Conservation (phyloP, 1,284 basidiomycete genomes). For the Singerocomus rubriflavus region DNA sequence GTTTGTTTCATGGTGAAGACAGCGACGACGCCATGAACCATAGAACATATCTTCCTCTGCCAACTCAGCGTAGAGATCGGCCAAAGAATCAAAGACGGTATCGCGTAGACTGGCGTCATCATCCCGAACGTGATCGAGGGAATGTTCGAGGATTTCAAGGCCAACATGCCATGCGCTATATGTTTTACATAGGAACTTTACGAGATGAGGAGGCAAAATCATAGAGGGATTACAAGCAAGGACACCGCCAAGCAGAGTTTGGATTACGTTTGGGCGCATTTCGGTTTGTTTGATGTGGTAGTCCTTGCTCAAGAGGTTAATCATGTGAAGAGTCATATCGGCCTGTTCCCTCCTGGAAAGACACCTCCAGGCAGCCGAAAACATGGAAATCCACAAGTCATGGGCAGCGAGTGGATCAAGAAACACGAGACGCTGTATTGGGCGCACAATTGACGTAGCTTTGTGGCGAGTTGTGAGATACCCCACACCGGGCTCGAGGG, state of each 20-base stretch:
- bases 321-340: slow-evolving; percentile 88
- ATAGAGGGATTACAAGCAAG: slow-evolving; percentile 85
- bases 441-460: slow-evolving; percentile 63
- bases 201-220: slow-evolving; percentile 89
- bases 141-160: slow-evolving; percentile 84
- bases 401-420: slow-evolving; percentile 79
- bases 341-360: slow-evolving; percentile 85
- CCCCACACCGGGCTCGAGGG: slow-evolving; percentile 27
- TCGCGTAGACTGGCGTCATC: slow-evolving; percentile 85
- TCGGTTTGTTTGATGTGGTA: slow-evolving; percentile 90
- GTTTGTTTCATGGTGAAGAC: slow-evolving; percentile 89
- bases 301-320: slow-evolving; percentile 89
- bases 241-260: slow-evolving; percentile 85
- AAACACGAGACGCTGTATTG: slow-evolving; percentile 84
- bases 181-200: slow-evolving; percentile 96
- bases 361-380: slow-evolving; percentile 87
- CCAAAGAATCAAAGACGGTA: slow-evolving; percentile 86
- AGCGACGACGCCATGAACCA: slow-evolving; percentile 91
- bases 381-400: slow-evolving; percentile 87
- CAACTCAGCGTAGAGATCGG: slow-evolving; percentile 94
- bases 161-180: slow-evolving; percentile 95
- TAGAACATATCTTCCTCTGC: slow-evolving; percentile 98
- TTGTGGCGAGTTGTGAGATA: slow-evolving; percentile 47
- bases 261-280: slow-evolving; percentile 91
- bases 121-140: slow-evolving; percentile 70